These are phyloP conservation scores for Pleurotus giganteus DNA, from an alignment of 768 basidiomycete species.

Conservation along the genomic window DNA sequence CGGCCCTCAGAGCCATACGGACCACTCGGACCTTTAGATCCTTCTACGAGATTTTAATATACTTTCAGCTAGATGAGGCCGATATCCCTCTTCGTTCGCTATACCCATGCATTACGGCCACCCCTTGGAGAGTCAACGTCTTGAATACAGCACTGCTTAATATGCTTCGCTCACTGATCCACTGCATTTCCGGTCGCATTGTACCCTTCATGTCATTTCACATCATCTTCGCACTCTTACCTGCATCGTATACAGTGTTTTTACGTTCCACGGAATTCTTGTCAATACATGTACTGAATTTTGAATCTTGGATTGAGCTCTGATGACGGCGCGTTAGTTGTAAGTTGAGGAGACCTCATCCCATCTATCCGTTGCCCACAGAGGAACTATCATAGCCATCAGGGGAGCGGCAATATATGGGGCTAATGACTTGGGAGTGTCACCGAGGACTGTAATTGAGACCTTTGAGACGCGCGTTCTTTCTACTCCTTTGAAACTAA, in stretches of 20 bases:
- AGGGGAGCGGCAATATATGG: too few relatives aligned
- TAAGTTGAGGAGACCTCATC: too few relatives aligned
- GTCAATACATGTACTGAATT: slow-evolving; percentile 4
- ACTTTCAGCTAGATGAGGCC: background rate
- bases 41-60: slow-evolving; percentile 49
- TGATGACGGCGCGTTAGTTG: too few relatives aligned
- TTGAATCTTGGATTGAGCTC: too few relatives aligned
- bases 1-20: slow-evolving; percentile 44
- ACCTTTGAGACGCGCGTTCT: too few relatives aligned
- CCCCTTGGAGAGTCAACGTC: slow-evolving; percentile 6
- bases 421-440: too few relatives aligned
- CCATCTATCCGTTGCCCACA: too few relatives aligned
- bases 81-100: slow-evolving; percentile 15
- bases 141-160: slow-evolving; percentile 10
- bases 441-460: too few relatives aligned
- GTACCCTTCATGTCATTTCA: slow-evolving; percentile 9
- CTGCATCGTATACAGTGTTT: slow-evolving; percentile 12
- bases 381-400: too few relatives aligned
- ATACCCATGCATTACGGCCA: slow-evolving; percentile 17
- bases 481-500: too few relatives aligned
- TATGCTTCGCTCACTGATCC: slow-evolving; percentile 10
- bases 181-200: background rate
- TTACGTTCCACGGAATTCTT: slow-evolving; percentile 9
- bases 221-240: background rate
- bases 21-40: slow-evolving; percentile 61